Evolutionary conservation across 225 moss, liverwort and hornwort species (phyloP).

Genomic region (Marchantia paleacea): DNA sequence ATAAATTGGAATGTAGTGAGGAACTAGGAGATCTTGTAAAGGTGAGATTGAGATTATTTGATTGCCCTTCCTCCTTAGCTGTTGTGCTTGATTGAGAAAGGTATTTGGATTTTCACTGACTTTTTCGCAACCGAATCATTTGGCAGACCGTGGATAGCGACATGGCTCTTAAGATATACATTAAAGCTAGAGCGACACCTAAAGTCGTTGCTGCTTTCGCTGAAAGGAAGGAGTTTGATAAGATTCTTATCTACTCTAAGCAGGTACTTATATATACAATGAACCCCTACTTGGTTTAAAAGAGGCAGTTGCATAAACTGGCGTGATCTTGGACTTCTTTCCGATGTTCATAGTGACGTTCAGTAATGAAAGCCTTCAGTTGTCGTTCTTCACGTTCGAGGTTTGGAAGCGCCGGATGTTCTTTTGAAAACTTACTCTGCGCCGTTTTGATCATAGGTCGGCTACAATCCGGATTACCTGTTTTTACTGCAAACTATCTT

Average conservation of each 20-base stretch:
- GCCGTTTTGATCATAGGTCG: slow-evolving; percentile 49
- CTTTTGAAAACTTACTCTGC: neutral
- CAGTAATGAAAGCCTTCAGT: too few relatives aligned
- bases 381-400: too few relatives aligned
- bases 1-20: slow-evolving; percentile 99
- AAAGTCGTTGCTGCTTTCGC: slow-evolving; percentile 98
- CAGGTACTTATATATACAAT: slow-evolving; percentile 47
- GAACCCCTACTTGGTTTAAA: too few relatives aligned
- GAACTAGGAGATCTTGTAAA: slow-evolving; percentile 98
- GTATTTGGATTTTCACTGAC: neutral
- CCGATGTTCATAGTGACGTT: too few relatives aligned
- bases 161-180: slow-evolving; percentile 94
- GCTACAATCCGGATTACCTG: slow-evolving; percentile 93
- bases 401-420: too few relatives aligned
- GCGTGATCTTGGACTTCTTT: too few relatives aligned
- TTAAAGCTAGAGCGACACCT: slow-evolving; percentile 95
- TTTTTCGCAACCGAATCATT: neutral
- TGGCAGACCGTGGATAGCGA: slow-evolving; percentile 96
- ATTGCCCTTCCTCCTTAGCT: neutral
- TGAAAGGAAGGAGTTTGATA: slow-evolving; percentile 94
- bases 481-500: slow-evolving; percentile 92
- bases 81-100: neutral
- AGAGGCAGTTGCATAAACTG: too few relatives aligned
- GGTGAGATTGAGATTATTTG: slow-evolving; percentile 34
- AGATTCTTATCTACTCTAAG: slow-evolving; percentile 99